phyloP scores from a whole-genome alignment of 139 green algal genomes.

The Tetratostichococcus sp. region DNA sequence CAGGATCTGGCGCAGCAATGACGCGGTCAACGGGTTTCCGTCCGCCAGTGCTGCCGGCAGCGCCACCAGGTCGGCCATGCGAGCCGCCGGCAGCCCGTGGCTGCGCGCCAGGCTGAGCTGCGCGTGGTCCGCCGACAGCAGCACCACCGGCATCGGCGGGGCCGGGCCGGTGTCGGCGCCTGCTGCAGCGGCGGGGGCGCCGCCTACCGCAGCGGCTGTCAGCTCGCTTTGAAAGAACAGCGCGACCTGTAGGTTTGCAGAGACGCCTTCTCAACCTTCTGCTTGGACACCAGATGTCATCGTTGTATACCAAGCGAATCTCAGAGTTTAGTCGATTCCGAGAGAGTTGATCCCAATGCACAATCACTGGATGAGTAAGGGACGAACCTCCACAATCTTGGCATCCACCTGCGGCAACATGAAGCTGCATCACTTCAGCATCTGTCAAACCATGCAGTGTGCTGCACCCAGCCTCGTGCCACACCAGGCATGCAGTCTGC shows the following conservation, averaged over 20 bases:
- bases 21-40: not conserved
- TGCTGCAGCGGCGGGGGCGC: not conserved
- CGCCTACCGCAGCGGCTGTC: constrained; percentile 1
- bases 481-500: too few relatives aligned
- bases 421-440: not conserved
- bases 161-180: not conserved
- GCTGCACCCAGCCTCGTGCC: too few relatives aligned
- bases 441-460: too few relatives aligned
- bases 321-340: too few relatives aligned
- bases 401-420: constrained; percentile 19
- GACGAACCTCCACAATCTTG: constrained; percentile 49
- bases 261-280: too few relatives aligned
- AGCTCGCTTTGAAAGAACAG: constrained; percentile 58
- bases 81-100: constrained; percentile 60
- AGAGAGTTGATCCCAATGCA: too few relatives aligned
- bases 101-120: constrained; percentile 56
- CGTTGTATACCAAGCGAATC: too few relatives aligned
- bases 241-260: constrained; percentile 45
- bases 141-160: constrained; percentile 52
- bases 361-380: too few relatives aligned
- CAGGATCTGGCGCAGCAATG: constrained; percentile 16
- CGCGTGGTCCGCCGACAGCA: constrained; percentile 72
- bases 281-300: too few relatives aligned
- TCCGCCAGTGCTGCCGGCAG: not conserved
- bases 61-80: constrained; percentile 19